Evolutionary conservation across 1,284 basidiomycete genomes (phyloP).

Genomic region (Irpex sp.): DNA sequence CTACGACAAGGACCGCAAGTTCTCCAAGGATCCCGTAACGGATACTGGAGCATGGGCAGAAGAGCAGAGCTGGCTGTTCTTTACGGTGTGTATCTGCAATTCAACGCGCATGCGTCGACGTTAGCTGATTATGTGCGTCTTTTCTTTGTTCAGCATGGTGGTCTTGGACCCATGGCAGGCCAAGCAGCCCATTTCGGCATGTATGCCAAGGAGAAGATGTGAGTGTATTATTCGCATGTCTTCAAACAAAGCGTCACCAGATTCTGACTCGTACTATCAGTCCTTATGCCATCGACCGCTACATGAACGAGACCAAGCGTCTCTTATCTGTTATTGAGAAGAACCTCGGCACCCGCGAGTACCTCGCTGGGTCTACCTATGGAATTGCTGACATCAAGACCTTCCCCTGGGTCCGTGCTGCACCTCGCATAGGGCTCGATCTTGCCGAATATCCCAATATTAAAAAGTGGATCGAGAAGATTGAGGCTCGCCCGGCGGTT

Average conservation of each 20-base stretch:
- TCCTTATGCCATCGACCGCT: constrained; percentile 32
- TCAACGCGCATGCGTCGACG: too few species aligned
- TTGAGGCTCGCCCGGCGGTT: constrained; percentile 34
- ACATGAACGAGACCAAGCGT: constrained; percentile 73
- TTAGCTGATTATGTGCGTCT: neutral
- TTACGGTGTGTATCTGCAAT: constrained; percentile 40
- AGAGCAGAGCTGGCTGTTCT: constrained; percentile 81
- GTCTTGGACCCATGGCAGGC: constrained; percentile 72
- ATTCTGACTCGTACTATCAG: constrained; percentile 27
- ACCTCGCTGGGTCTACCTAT: constrained; percentile 37
- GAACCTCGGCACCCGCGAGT: constrained; percentile 60
- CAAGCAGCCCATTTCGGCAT: constrained; percentile 62
- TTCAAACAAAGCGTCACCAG: neutral
- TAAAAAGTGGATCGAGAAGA: constrained; percentile 43
- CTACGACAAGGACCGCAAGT: constrained; percentile 39
- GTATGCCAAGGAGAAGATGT: constrained; percentile 58
- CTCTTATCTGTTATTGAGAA: constrained; percentile 76
- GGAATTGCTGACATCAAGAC: constrained; percentile 5
- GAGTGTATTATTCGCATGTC: neutral
- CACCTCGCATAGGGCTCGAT: neutral
- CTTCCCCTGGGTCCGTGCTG: neutral
- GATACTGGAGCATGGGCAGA: constrained; percentile 45
- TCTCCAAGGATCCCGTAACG: constrained; percentile 25
- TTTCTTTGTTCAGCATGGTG: constrained; percentile 46
- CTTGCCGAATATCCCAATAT: constrained; percentile 47